These are phyloP conservation scores for Cupressus sempervirens DNA, from an alignment of 75 land plant genomes.

Conservation along the genomic window DNA sequence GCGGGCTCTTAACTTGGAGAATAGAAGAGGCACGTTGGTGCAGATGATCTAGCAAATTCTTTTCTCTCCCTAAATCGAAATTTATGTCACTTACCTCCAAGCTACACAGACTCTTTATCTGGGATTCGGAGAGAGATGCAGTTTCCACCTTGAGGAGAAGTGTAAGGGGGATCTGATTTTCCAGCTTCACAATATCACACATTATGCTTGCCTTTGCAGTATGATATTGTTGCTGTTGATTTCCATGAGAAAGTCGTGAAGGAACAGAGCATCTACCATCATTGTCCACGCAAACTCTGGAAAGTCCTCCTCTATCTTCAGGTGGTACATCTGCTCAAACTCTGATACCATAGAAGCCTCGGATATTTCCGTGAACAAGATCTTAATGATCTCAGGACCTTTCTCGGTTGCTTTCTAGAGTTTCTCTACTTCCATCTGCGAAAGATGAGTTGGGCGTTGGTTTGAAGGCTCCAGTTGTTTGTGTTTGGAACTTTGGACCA, in stretches of 20 bases:
- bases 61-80: too few species aligned
- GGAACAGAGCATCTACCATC: background rate
- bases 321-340: background rate
- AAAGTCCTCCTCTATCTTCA: background rate
- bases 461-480: background rate
- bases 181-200: background rate
- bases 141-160: background rate
- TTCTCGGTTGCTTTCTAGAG: background rate
- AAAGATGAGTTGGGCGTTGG: background rate
- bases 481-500: background rate
- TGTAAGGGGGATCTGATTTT: background rate
- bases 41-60: background rate
- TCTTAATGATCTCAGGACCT: background rate
- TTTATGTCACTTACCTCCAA: background rate
- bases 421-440: background rate
- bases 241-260: background rate
- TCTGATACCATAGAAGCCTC: background rate
- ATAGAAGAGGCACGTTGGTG: background rate
- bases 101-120: background rate
- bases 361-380: background rate
- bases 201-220: background rate
- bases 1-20: background rate
- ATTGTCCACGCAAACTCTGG: background rate
- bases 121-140: background rate
- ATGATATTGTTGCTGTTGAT: too few species aligned